Evolutionary conservation across 2,329 filamentous ascomycete species (phyloP), one percentile per base, ranked within the genome.

Genomic region (Phyllosticta paracitricarpa): DNA sequence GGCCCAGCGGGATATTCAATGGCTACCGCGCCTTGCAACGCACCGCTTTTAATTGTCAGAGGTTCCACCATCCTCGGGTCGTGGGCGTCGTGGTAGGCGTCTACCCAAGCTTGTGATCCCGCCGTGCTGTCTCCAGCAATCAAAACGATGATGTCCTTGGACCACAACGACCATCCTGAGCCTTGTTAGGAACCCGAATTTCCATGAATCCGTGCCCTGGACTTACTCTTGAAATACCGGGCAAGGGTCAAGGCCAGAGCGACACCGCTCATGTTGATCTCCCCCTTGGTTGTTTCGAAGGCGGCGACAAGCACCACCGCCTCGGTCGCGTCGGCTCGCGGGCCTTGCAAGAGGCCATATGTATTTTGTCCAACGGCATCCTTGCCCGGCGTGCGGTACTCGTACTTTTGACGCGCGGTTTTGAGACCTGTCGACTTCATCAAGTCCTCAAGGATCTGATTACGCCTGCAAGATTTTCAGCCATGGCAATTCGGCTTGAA

Each of bases 81-180:
- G 69, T 97, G 91, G 22, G 89, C 87, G 72, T 96, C 90, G 74
- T 99, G 94, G 73, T 99, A 99, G 1, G 94, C 94, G 70, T 97
- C 92, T 8, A 97, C 90, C 94, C 94, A 99, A 25, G 94, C 94
- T 72, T 97, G 92, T 0, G 91, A 90, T 0, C 93, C 94, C 10
- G 89, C 88, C 63, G 87, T 88, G 73, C 91, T 96, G 75, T 99
- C 94, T 0, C 89, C 87, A 0, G 94, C 87, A 55, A 99, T 82
- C 5, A 99, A 77, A 67, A 99, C 85, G 62, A 99, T 93, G 66
- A 99, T 96, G 73, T 99, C 94, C 75, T 99, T 99, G 63, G 92
- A 97, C 94, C 94, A 99, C 28, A 99, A 81, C 59, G 91, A 97
- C 94, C 94, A 99, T 67, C 88, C 84, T 86, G 56, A 10, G 24